These are phyloP conservation scores for Gaeumannomyces sp. DNA, from an alignment of 2,329 filamentous ascomycete genomes.

Conservation along the genomic window DNA sequence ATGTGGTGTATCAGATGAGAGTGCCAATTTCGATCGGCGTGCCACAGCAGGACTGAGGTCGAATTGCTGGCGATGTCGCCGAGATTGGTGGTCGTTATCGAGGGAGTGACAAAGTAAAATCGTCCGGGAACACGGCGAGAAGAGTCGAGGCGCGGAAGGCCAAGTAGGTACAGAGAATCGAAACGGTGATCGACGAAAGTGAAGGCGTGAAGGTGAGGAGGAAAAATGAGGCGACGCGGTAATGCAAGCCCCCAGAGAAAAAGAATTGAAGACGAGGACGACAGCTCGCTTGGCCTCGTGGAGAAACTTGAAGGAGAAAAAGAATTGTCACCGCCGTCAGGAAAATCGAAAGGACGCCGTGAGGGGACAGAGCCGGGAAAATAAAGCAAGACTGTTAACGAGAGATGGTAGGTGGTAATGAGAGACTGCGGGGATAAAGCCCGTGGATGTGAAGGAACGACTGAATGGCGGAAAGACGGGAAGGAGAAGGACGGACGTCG, in stretches of 20 bases:
- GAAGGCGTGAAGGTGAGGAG: not conserved
- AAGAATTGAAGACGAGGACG: constrained; percentile 9
- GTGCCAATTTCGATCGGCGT: not conserved
- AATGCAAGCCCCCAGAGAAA: not conserved
- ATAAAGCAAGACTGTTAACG: not conserved
- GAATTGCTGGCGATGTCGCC: not conserved
- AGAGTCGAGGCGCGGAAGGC: not conserved
- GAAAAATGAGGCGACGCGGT: not conserved
- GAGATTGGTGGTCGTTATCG: not conserved
- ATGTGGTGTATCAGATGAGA: not conserved
- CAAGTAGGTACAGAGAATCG: constrained; percentile 7
- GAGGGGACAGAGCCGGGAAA: not conserved
- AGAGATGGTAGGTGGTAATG: not conserved
- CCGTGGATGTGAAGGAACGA: not conserved
- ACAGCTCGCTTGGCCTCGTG: constrained; percentile 3
- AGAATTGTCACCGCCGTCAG: not conserved
- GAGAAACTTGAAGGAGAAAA: not conserved
- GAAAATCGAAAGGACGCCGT: not conserved
- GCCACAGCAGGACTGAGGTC: not conserved
- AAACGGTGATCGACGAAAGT: not conserved
- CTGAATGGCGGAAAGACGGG: not conserved
- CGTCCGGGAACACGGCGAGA: not conserved
- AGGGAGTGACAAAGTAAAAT: not conserved
- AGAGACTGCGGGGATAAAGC: not conserved
- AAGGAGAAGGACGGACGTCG: not conserved